Base-by-base conservation (phyloP, 805 yeast genomes). In the Metschnikowia picachoensis region DNA sequence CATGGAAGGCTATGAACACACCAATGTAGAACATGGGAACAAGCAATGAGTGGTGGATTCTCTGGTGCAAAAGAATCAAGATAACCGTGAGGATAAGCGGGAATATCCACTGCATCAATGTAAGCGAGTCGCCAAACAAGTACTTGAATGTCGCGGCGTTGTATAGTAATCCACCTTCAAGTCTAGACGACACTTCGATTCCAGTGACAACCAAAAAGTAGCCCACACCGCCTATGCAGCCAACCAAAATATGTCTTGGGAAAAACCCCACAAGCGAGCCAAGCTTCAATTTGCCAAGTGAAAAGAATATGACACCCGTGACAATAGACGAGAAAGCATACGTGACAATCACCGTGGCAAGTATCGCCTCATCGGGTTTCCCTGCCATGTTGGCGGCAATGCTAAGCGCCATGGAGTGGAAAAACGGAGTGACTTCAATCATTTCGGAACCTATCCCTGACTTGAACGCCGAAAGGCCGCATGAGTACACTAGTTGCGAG, bases 371-470 rank as follows among this genome's bases (percentile, higher is more conserved):
- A 33, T 71, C 58, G 28, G 68, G 64, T n/a, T 64, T 65, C 20
- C 69, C 64, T 3, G 68, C 70, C 57, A 87, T 72, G 17, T 74
- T 71, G 2, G 66, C 61, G 62, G 83, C 71, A 40, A 94, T 83
- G 12, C 83, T 71, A 27, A 78, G 71, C 1, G 97, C 97, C 96
- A 94, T 91, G 2, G 95, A 77, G 60, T 94, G 99, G 72, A 92
- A 92, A 64, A 94, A 94, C 2, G 99, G 99, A 2, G 97, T 95
- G n/a, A 94, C 89, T 64, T 94, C 99, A 54, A 94, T 94, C 99
- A 94, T 94, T 67, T 94, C 98, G 3, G 96, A 87, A 1, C 99
- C 99, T 37, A 92, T 82, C n/a, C 95, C 96, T 2, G 90, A 77
- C 50, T 80, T 81, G 69, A 94, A 92, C 8, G 87, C 86, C 13